Conservation (phyloP, 129 eudicot species). For the carrot (Daucus carota) region DNA sequence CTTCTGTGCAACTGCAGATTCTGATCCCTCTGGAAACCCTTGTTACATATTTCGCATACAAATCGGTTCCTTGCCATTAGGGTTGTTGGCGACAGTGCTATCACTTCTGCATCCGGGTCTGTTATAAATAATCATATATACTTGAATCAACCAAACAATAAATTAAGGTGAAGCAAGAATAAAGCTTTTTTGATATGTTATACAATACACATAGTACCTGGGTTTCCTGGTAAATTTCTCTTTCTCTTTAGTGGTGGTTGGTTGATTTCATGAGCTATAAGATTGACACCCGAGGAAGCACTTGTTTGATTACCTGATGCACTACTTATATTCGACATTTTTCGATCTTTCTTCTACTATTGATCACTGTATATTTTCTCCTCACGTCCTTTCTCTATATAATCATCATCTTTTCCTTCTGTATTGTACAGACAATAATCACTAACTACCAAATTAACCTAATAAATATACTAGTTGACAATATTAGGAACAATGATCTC, state of each 20-base stretch:
- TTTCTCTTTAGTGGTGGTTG: constrained; percentile 30
- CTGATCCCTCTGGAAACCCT: constrained; percentile 53
- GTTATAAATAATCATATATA: neutral
- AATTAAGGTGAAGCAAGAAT: no score
- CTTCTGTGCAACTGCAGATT: constrained; percentile 47
- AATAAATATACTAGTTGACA: neutral
- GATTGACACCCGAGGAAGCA: constrained; percentile 23
- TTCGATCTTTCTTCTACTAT: constrained; percentile 24
- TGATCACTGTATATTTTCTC: neutral
- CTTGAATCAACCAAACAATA: no score
- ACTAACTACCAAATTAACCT: neutral
- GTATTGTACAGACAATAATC: neutral
- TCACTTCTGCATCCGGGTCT: constrained; percentile 53
- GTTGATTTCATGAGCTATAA: neutral
- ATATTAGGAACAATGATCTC: neutral
- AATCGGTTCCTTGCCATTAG: constrained; percentile 45
- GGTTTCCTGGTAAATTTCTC: constrained; percentile 50
- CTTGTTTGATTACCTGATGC: constrained; percentile 46
- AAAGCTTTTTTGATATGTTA: no score
- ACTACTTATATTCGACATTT: constrained; percentile 45
- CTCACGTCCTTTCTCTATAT: neutral
- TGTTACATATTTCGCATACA: constrained; percentile 48
- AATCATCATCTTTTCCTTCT: neutral
- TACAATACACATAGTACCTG: constrained; percentile 18
- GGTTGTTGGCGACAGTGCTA: constrained; percentile 41